Base-by-base conservation (phyloP, 257 asterid species). In the Nyctanthes arbortristis region DNA sequence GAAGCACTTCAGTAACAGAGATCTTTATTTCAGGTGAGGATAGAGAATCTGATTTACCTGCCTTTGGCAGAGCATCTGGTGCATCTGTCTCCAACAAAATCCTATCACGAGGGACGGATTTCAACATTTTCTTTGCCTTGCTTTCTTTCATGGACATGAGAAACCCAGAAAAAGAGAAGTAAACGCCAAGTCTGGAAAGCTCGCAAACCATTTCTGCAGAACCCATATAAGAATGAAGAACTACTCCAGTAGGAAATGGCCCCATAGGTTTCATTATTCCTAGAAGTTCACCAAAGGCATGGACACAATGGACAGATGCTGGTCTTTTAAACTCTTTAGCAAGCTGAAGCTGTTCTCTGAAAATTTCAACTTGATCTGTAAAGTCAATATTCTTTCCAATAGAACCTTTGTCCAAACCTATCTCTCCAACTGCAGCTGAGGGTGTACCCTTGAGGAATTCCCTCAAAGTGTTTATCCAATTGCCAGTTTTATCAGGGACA, bases 121-220 rank as follows among this genome's bases (percentile, higher is more conserved):
- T 88, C 77, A 90, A 32, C 91, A 93, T 90, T 56, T 84, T 90
- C 92, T 79, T 90, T 14, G 94, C 96, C 86, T 88, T 93, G 84
- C 87, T 87, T 67, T 87, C 96, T 67, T 90, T 90, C 91, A 87
- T 22, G 11, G 93, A 80, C 98, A 93, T 88, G 55, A 93, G 87
- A 72, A 88, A 90, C 69, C 98, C 98, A 5, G 98, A 93, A 36
- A 93, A 85, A 24, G 97, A 93, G 65, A 93, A 93, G 92, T 90
- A 90, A 59, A 92, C 98, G 35, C 97, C 97, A 2, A 88, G 91
- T 76, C 77, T 79, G 0, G 88, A 84, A 3, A 93, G 69, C 68
- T 83, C 96, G 62, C 89, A 87, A 67, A 93, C 97, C 98, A 93
- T 84, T 73, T 93, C 98, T 25, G 98, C 97, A 55, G 97, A 87